Percentiles rank a stretch among this genome's conserved stretches.
Conservation (phyloP, 1,284 basidiomycete species). For the Tilletia walkeri region DNA sequence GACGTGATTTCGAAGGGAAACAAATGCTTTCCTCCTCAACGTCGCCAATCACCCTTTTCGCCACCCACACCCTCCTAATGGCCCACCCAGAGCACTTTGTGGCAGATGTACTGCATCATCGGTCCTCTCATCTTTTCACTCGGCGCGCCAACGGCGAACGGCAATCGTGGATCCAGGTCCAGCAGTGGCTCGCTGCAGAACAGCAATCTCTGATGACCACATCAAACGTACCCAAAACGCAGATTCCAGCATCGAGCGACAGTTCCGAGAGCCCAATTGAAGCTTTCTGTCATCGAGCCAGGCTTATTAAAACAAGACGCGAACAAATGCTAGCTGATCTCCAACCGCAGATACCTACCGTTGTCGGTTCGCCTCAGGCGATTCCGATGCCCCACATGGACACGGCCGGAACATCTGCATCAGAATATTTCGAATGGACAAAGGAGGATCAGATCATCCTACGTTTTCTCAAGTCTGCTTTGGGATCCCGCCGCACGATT, state of each 20-base stretch:
- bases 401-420: neutral
- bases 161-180: slow-evolving; percentile 63
- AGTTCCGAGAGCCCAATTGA: slow-evolving; percentile 16
- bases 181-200: slow-evolving; percentile 60
- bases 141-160: slow-evolving; percentile 70
- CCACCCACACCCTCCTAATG: slow-evolving; percentile 75
- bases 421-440: slow-evolving; percentile 59
- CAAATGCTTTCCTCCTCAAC: slow-evolving; percentile 18
- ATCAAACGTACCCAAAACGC: slow-evolving; percentile 21
- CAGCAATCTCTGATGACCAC: slow-evolving; percentile 21
- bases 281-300: slow-evolving; percentile 66
- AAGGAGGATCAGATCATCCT: slow-evolving; percentile 67
- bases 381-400: slow-evolving; percentile 35
- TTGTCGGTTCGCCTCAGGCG: slow-evolving; percentile 27
- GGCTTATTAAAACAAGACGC: slow-evolving; percentile 58
- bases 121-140: slow-evolving; percentile 65
- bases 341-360: slow-evolving; percentile 49
- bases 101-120: slow-evolving; percentile 64
- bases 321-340: neutral
- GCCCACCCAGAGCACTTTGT: slow-evolving; percentile 66
- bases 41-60: slow-evolving; percentile 59
- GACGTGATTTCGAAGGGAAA: neutral
- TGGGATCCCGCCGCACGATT: slow-evolving; percentile 65
- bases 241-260: slow-evolving; percentile 15
- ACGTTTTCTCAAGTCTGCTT: slow-evolving; percentile 66